Evolutionary conservation across 176 grass and related monocot genomes (phyloP).

Genomic region (Oryza rufipogon): DNA sequence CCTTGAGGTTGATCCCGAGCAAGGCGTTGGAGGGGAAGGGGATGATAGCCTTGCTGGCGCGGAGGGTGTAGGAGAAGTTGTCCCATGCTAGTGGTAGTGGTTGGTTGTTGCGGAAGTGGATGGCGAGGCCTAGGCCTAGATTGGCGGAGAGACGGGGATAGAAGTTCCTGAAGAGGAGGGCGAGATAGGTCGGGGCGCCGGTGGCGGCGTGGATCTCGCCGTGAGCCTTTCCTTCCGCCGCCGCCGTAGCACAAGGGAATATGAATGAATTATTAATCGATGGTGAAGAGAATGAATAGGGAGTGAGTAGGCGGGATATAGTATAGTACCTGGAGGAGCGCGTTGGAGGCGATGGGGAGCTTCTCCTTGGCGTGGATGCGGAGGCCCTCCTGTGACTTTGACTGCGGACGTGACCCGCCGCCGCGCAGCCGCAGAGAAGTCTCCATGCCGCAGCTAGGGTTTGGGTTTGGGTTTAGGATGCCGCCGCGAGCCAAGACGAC

Average conservation of each 20-base stretch:
- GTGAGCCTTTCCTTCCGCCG: slow-evolving; percentile 55
- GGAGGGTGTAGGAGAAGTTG: slow-evolving; percentile 57
- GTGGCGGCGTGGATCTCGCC: slow-evolving; percentile 65
- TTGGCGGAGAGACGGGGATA: slow-evolving; percentile 57
- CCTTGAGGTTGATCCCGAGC: slow-evolving; percentile 72
- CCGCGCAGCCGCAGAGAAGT: slow-evolving; percentile 76
- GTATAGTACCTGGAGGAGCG: slow-evolving; percentile 64
- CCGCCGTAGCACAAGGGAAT: no score
- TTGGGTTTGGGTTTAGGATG: no score
- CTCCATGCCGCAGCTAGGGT: slow-evolving; percentile 51
- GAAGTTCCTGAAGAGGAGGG: slow-evolving; percentile 66
- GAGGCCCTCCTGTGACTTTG: slow-evolving; percentile 28
- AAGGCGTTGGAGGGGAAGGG: slow-evolving; percentile 44
- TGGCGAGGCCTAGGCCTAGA: slow-evolving; percentile 46
- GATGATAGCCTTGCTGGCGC: slow-evolving; percentile 63
- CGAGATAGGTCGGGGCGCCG: slow-evolving; percentile 57
- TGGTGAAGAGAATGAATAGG: background rate
- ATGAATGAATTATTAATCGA: no score
- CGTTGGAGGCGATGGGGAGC: slow-evolving; percentile 58
- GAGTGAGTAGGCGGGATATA: no score
- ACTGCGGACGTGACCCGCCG: no score
- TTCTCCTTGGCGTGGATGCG: slow-evolving; percentile 92
- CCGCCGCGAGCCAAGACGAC: no score
- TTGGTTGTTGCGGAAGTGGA: slow-evolving; percentile 45
- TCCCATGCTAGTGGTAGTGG: background rate